Evolutionary conservation across 2,329 filamentous ascomycete genomes (phyloP).

Genomic region (Colletotrichum sp.): DNA sequence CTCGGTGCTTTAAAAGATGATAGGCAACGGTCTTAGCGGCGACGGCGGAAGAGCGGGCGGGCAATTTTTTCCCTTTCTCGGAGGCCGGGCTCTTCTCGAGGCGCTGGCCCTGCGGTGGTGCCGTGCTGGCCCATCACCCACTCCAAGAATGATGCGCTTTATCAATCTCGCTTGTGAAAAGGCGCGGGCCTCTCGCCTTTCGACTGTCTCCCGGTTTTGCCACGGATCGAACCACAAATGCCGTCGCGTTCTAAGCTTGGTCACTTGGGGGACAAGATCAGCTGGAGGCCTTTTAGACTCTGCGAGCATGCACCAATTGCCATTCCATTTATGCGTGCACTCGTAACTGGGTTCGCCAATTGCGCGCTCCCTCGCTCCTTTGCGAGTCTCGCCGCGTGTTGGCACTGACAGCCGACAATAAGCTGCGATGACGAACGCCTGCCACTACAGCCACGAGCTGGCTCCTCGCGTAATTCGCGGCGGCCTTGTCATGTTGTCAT

Average conservation of each 20-base stretch:
- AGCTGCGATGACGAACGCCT: neutral
- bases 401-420: neutral
- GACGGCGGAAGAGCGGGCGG: slow-evolving; percentile 5
- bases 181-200: slow-evolving; percentile 21
- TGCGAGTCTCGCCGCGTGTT: neutral
- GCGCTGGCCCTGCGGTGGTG: neutral
- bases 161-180: slow-evolving; percentile 23
- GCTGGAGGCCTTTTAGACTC: neutral
- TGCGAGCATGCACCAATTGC: neutral
- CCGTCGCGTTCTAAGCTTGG: neutral
- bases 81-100: neutral
- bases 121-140: neutral
- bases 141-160: slow-evolving; percentile 21
- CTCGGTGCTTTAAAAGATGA: slow-evolving; percentile 1
- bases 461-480: slow-evolving; percentile 9
- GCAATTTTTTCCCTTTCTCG: slow-evolving; percentile 10
- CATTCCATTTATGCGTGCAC: neutral
- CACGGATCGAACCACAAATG: slow-evolving; percentile 20
- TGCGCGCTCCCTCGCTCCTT: neutral
- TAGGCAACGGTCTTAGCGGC: slow-evolving; percentile 13
- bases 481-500: slow-evolving; percentile 19
- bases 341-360: neutral
- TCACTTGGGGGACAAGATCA: neutral
- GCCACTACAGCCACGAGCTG: neutral
- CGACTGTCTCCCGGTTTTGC: slow-evolving; percentile 22